Evolutionary conservation across 2,329 filamentous ascomycete species (phyloP).

Genomic region (Coniella vitis): DNA sequence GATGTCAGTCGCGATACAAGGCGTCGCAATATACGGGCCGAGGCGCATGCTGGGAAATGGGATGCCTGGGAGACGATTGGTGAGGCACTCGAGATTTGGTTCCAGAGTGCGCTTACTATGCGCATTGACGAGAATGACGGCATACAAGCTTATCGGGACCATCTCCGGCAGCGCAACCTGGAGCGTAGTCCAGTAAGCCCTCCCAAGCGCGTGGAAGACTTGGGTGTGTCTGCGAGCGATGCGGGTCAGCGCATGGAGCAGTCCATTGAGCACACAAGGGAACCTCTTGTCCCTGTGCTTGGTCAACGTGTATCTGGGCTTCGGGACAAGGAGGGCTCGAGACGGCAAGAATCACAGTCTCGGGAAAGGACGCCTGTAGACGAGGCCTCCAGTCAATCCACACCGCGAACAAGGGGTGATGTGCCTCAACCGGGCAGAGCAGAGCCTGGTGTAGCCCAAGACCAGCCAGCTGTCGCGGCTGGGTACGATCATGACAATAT

Average conservation of each 20-base stretch:
- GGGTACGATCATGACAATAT: slow-evolving; percentile 25
- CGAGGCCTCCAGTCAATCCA: slow-evolving; percentile 4
- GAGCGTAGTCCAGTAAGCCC: slow-evolving; percentile 4
- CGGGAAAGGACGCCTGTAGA: slow-evolving; percentile 14
- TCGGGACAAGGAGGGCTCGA: not conserved
- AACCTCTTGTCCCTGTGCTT: not conserved
- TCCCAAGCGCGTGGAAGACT: not conserved
- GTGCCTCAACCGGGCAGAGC: slow-evolving; percentile 4
- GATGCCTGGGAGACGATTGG: slow-evolving; percentile 14
- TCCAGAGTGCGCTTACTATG: slow-evolving; percentile 21
- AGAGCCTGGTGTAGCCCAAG: slow-evolving; percentile 3
- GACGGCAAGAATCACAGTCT: slow-evolving; percentile 9
- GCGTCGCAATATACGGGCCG: slow-evolving; percentile 7
- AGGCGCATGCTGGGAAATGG: slow-evolving; percentile 14
- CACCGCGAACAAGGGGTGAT: not conserved
- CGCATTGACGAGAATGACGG: slow-evolving; percentile 15
- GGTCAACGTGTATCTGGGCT: not conserved
- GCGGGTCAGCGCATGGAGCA: slow-evolving; percentile 13
- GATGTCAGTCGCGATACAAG: slow-evolving; percentile 5
- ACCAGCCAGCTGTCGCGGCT: slow-evolving; percentile 1
- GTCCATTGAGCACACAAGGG: slow-evolving; percentile 12
- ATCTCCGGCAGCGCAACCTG: slow-evolving; percentile 9
- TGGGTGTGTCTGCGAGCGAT: slow-evolving; percentile 1
- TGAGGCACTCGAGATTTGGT: slow-evolving; percentile 36
- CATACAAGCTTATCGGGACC: slow-evolving; percentile 14